phyloP scores from a whole-genome alignment of 2,329 filamentous ascomycete genomes.

The Dothiorella sarmentorum region DNA sequence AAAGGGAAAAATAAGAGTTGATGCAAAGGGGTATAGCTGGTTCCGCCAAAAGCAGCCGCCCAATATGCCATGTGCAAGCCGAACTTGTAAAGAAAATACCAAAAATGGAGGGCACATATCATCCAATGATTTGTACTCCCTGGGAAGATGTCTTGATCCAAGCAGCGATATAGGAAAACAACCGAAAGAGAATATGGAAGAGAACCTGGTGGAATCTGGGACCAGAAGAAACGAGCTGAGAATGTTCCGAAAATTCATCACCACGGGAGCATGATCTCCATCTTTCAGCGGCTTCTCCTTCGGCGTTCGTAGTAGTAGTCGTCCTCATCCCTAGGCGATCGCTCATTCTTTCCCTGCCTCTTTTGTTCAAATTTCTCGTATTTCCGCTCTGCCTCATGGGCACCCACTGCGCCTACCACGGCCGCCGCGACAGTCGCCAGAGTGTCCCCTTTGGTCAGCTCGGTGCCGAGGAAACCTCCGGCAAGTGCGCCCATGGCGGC shows the following conservation, averaged over 20 bases:
- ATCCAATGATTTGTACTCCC: background rate
- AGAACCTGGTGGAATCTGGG: background rate
- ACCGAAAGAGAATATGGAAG: background rate
- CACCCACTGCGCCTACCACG: conserved; percentile 34
- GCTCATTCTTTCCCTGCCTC: background rate
- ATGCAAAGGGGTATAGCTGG: background rate
- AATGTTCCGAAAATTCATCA: background rate
- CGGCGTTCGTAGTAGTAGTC: conserved; percentile 12
- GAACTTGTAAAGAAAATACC: background rate
- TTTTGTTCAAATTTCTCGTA: conserved; percentile 24
- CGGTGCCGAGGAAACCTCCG: conserved; percentile 32
- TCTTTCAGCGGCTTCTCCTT: background rate
- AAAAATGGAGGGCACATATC: background rate
- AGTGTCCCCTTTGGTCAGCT: conserved; percentile 27
- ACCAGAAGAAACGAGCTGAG: background rate
- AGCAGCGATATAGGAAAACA: background rate
- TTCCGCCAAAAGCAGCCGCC: background rate
- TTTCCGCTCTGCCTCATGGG: conserved; percentile 27
- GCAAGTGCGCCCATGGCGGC: conserved; percentile 32
- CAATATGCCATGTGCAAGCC: background rate
- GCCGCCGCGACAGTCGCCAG: conserved; percentile 34
- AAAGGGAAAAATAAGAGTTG: background rate
- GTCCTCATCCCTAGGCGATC: background rate
- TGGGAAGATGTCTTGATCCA: background rate
- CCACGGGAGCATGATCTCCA: background rate